These are phyloP conservation scores for Talaromyces sp. DNA, from an alignment of 2,329 filamentous ascomycete genomes.

Conservation along the genomic window DNA sequence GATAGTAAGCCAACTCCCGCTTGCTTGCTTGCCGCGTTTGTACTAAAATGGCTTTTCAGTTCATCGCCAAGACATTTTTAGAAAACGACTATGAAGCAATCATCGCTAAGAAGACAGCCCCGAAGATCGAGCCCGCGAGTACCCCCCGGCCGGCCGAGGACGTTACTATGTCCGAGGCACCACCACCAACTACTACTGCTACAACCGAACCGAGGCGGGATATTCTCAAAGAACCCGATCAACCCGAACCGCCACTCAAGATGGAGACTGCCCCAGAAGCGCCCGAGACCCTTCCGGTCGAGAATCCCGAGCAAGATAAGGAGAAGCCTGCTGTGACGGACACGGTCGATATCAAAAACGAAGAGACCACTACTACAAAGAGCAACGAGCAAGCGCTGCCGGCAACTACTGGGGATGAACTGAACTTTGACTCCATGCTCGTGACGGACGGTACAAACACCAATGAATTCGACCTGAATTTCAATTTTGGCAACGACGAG, in stretches of 20 bases:
- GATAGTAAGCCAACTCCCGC: constrained; percentile 27
- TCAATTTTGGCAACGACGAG: constrained; percentile 36
- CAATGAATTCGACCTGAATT: constrained; percentile 35
- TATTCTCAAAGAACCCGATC: constrained; percentile 15
- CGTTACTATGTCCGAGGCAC: constrained; percentile 23
- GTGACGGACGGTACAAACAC: constrained; percentile 24
- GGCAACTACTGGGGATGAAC: constrained; percentile 23
- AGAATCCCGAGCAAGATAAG: constrained; percentile 11
- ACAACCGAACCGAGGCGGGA: constrained; percentile 13
- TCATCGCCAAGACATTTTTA: constrained; percentile 38
- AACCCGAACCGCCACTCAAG: constrained; percentile 6
- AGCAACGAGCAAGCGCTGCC: constrained; percentile 20
- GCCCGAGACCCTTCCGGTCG: constrained; percentile 10
- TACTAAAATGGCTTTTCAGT: constrained; percentile 19
- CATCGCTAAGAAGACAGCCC: constrained; percentile 24
- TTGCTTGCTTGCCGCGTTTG: background rate
- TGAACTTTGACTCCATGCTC: constrained; percentile 39
- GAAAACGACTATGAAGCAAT: constrained; percentile 37
- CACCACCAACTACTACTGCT: constrained; percentile 7
- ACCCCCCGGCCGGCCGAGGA: constrained; percentile 19
- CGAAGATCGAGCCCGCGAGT: constrained; percentile 7
- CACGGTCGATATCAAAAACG: constrained; percentile 20
- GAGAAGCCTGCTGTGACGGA: constrained; percentile 13
- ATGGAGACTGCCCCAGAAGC: constrained; percentile 5
- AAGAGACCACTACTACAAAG: constrained; percentile 11